Evolutionary conservation across 1,139 yeast species (phyloP).

Genomic region (Zygosaccharomyces sapae): DNA sequence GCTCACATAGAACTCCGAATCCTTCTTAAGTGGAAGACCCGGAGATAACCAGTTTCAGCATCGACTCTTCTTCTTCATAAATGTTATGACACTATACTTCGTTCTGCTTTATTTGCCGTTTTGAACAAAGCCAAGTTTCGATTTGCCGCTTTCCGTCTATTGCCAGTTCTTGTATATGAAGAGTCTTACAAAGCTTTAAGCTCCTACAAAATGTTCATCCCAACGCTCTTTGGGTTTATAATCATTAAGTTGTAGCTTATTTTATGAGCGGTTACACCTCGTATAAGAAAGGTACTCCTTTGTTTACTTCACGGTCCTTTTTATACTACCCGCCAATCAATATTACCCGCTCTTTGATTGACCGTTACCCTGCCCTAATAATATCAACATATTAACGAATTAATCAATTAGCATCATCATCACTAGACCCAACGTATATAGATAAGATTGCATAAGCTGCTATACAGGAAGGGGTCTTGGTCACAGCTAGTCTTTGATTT

Average conservation of each 20-base stretch:
- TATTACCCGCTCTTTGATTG: not conserved
- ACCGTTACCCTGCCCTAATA: not conserved
- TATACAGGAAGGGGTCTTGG: not conserved
- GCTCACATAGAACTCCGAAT: not conserved
- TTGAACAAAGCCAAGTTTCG: too few species aligned
- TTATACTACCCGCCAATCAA: not conserved
- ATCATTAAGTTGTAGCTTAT: too few species aligned
- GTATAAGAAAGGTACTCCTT: not conserved
- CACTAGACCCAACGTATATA: not conserved
- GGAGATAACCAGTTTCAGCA: not conserved
- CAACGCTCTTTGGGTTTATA: too few species aligned
- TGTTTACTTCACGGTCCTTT: not conserved
- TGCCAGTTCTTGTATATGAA: too few species aligned
- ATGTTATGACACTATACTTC: too few species aligned
- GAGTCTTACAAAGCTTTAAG: too few species aligned
- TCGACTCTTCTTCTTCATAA: too few species aligned
- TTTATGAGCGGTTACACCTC: too few species aligned
- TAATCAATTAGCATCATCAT: not conserved
- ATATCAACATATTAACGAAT: not conserved
- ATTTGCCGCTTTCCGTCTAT: too few species aligned
- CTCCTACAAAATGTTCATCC: too few species aligned
- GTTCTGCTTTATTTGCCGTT: too few species aligned
- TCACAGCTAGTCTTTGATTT: constrained; percentile 1
- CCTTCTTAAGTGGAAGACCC: not conserved
- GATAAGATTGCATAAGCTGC: not conserved